phyloP scores from a whole-genome alignment of 2,329 filamentous ascomycete species.

The Pseudopyrenochaeta lycopersici region DNA sequence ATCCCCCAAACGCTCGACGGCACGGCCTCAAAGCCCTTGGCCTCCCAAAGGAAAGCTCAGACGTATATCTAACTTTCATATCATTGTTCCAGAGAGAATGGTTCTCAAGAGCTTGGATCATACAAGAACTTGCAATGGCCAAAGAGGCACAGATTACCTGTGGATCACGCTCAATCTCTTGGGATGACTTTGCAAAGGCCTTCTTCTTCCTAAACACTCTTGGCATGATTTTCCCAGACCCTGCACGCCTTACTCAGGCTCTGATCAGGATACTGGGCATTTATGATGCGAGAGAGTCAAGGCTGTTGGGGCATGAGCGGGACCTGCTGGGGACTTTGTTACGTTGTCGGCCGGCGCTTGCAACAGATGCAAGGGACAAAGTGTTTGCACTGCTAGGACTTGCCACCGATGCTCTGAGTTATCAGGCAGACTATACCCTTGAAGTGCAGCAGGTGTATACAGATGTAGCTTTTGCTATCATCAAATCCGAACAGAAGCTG shows the following conservation, averaged over 20 bases:
- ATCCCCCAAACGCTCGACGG: background rate
- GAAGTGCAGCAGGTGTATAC: background rate
- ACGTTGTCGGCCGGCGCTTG: slow-evolving; percentile 13
- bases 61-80: slow-evolving; percentile 11
- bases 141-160: slow-evolving; percentile 7
- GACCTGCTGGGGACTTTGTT: slow-evolving; percentile 11
- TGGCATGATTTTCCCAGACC: background rate
- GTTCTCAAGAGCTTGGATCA: slow-evolving; percentile 25
- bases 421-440: slow-evolving; percentile 9
- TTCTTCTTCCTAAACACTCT: slow-evolving; percentile 9
- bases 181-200: slow-evolving; percentile 16
- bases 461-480: background rate
- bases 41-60: slow-evolving; percentile 14
- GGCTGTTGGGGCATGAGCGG: background rate
- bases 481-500: background rate
- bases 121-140: slow-evolving; percentile 20
- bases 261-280: slow-evolving; percentile 6
- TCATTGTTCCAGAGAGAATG: slow-evolving; percentile 16
- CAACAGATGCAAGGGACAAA: slow-evolving; percentile 22
- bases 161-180: slow-evolving; percentile 8
- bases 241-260: slow-evolving; percentile 6
- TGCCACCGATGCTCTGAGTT: slow-evolving; percentile 5
- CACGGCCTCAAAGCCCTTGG: background rate
- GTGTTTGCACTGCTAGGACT: slow-evolving; percentile 21
- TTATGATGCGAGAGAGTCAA: background rate